phyloP scores from a whole-genome alignment of 805 yeast species.

The Saccharomycopsis lassenensis region DNA sequence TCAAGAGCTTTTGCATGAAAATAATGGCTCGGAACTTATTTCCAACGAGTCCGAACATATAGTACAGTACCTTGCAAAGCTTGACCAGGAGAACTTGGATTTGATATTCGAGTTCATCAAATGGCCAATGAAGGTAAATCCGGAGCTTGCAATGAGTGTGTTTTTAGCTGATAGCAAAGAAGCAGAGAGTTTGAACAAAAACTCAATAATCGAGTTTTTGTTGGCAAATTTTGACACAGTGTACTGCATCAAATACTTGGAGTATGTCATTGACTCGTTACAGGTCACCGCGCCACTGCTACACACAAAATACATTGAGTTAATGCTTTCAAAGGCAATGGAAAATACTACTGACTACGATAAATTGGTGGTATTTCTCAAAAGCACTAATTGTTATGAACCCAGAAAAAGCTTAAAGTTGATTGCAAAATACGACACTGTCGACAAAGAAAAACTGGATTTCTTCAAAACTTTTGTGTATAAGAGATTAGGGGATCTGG shows the following conservation, averaged over 20 bases:
- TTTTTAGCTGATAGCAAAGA: constrained; percentile 58
- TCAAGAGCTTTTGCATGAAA: neutral
- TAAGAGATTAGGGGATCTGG: constrained; percentile 47
- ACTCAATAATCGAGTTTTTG: constrained; percentile 44
- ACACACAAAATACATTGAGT: constrained; percentile 34
- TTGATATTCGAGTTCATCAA: constrained; percentile 46
- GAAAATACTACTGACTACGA: constrained; percentile 20
- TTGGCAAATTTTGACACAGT: constrained; percentile 20
- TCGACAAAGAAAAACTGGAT: constrained; percentile 20
- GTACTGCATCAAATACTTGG: constrained; percentile 38
- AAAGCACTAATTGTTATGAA: constrained; percentile 27
- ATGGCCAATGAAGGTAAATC: constrained; percentile 36
- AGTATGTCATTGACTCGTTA: constrained; percentile 35
- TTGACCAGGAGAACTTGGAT: constrained; percentile 37
- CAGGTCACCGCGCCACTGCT: constrained; percentile 28
- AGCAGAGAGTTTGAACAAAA: constrained; percentile 45
- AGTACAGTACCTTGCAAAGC: constrained; percentile 46
- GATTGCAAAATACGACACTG: constrained; percentile 1
- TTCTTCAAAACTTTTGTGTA: constrained; percentile 48
- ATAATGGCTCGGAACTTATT: neutral
- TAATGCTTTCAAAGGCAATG: constrained; percentile 30
- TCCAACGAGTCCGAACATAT: constrained; percentile 24
- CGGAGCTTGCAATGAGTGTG: constrained; percentile 33
- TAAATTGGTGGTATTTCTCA: constrained; percentile 28
- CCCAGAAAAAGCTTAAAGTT: constrained; percentile 27